Conservation (phyloP, 2,329 filamentous ascomycete genomes). For the Alternaria rosae region DNA sequence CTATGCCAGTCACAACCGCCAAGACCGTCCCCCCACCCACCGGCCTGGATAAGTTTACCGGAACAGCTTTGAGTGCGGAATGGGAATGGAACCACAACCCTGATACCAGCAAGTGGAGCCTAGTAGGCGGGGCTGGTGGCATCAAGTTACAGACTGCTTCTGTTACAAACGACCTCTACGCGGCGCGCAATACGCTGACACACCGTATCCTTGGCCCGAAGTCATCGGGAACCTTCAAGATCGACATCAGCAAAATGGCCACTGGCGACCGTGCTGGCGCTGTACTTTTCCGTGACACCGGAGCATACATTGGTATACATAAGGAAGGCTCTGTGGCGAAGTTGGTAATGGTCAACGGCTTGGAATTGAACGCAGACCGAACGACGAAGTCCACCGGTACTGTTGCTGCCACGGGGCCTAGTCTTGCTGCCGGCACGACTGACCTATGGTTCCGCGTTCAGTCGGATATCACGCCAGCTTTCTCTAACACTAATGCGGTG, state of each 20-base stretch:
- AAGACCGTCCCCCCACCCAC: constrained; percentile 43
- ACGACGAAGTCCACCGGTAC: constrained; percentile 42
- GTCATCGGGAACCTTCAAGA: constrained; percentile 57
- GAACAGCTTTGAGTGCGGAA: constrained; percentile 51
- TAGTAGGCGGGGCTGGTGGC: constrained; percentile 51
- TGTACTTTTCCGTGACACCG: constrained; percentile 61
- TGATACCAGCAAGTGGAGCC: constrained; percentile 56
- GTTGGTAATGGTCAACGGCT: constrained; percentile 47
- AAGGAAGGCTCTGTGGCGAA: constrained; percentile 49
- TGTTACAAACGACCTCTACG: constrained; percentile 60
- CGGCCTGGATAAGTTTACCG: constrained; percentile 58
- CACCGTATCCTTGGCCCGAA: constrained; percentile 52
- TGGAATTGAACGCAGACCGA: constrained; percentile 50
- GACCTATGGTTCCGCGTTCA: constrained; percentile 45
- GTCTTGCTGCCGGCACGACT: constrained; percentile 18
- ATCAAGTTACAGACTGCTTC: constrained; percentile 60
- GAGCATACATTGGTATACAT: constrained; percentile 62
- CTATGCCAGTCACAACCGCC: constrained; percentile 39
- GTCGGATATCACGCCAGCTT: constrained; percentile 49
- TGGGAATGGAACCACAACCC: constrained; percentile 73
- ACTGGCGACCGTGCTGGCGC: constrained; percentile 63
- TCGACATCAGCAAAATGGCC: constrained; percentile 59
- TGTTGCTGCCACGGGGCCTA: constrained; percentile 35
- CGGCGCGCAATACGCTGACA: constrained; percentile 53
- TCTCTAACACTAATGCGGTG: constrained; percentile 24